phyloP scores from a whole-genome alignment of 768 basidiomycete species.

The Russula dissimulans region DNA sequence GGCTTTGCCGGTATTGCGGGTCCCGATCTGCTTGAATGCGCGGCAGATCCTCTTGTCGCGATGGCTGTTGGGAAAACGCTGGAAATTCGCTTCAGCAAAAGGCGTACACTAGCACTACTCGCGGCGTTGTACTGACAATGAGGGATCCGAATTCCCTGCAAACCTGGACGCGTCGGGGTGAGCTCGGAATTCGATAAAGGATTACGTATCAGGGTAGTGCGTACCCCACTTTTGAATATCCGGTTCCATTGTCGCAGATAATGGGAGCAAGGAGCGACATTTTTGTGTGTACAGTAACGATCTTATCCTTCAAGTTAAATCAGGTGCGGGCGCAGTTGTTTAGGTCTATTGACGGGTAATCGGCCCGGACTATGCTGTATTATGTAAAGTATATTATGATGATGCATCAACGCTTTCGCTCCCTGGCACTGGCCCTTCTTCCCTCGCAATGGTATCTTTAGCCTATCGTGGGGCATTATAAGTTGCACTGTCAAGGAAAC shows the following conservation, averaged over 20 bases:
- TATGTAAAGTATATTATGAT: background rate
- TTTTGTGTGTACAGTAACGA: constrained; percentile 8
- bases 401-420: constrained; percentile 3
- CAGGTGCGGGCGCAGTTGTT: constrained; percentile 4
- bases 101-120: background rate
- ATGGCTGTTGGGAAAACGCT: constrained; percentile 99
- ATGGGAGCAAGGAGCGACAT: constrained; percentile 91
- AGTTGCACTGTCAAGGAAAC: background rate
- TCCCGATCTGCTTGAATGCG: constrained; percentile 51
- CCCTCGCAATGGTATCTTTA: constrained; percentile 21
- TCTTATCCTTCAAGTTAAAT: background rate
- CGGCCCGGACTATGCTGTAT: background rate
- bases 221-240: constrained; percentile 94
- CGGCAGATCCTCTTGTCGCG: constrained; percentile 70
- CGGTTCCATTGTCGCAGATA: constrained; percentile 97
- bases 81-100: background rate
- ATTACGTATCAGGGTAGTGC: constrained; percentile 22
- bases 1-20: constrained; percentile 79
- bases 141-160: constrained; percentile 97
- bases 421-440: constrained; percentile 11
- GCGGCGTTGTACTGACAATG: constrained; percentile 58
- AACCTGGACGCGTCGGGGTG: constrained; percentile 44
- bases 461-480: constrained; percentile 23
- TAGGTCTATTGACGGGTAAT: constrained; percentile 10
- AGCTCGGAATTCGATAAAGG: background rate